phyloP scores from a whole-genome alignment of 1,284 basidiomycete genomes.

The Fomitopsis betulina region DNA sequence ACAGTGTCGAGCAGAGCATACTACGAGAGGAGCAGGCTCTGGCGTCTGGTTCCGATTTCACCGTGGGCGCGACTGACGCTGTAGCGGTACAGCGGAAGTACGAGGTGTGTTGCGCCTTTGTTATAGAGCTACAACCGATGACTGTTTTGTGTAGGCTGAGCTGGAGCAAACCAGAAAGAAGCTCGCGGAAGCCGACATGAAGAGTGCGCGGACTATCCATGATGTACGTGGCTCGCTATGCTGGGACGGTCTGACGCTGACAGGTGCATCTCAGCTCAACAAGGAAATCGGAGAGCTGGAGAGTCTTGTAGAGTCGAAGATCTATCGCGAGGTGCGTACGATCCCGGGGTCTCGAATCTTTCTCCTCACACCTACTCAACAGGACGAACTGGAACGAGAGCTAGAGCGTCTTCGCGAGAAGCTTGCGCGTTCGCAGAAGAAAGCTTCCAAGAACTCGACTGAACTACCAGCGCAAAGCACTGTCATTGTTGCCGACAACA shows the following conservation, averaged over 20 bases:
- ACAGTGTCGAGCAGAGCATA: conserved; percentile 65
- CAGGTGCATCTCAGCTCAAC: conserved; percentile 54
- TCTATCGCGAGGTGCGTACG: conserved; percentile 73
- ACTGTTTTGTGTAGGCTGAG: conserved; percentile 41
- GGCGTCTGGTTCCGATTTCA: conserved; percentile 27
- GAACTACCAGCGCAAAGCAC: conserved; percentile 26
- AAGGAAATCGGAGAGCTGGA: conserved; percentile 91
- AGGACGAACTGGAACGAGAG: conserved; percentile 89
- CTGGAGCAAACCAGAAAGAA: conserved; percentile 68
- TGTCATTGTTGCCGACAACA: neutral
- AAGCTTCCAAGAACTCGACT: conserved; percentile 46
- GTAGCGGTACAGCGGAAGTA: conserved; percentile 41
- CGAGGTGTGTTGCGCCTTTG: conserved; percentile 39
- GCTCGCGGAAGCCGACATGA: conserved; percentile 65
- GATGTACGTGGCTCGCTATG: conserved; percentile 45
- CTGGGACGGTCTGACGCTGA: neutral
- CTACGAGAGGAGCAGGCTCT: conserved; percentile 46
- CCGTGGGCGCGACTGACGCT: conserved; percentile 26
- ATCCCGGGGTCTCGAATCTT: neutral
- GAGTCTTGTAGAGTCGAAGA: conserved; percentile 88
- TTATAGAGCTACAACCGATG: neutral
- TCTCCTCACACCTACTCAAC: conserved; percentile 7
- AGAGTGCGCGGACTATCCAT: conserved; percentile 63
- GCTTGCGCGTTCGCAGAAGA: conserved; percentile 51
- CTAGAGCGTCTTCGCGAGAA: conserved; percentile 73